Evolutionary conservation across 495 filamentous ascomycete genomes (phyloP).

Genomic region (Neurospora sp.): DNA sequence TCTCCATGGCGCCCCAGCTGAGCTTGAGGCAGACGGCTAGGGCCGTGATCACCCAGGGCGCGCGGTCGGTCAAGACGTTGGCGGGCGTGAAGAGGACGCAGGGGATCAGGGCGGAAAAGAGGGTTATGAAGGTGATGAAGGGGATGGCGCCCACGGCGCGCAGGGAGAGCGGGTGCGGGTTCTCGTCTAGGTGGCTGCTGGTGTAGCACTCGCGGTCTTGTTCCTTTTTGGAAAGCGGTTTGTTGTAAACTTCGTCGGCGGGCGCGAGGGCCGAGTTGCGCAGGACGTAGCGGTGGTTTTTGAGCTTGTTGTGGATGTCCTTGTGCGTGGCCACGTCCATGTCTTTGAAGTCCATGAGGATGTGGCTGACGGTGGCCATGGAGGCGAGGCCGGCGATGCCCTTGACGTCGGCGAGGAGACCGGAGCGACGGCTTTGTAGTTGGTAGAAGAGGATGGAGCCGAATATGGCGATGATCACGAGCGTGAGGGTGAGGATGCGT

Average conservation of each 20-base stretch:
- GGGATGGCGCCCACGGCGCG: slow-evolving; percentile 47
- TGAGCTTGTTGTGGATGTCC: slow-evolving; percentile 55
- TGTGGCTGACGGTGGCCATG: slow-evolving; percentile 62
- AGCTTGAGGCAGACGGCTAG: slow-evolving; percentile 57
- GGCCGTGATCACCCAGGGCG: slow-evolving; percentile 54
- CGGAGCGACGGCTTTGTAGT: slow-evolving; percentile 48
- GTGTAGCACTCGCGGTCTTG: slow-evolving; percentile 24
- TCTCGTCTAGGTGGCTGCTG: slow-evolving; percentile 33
- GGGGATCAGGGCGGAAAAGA: slow-evolving; percentile 44
- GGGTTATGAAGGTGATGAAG: slow-evolving; percentile 37
- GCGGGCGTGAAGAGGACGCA: slow-evolving; percentile 47
- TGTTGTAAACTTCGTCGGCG: slow-evolving; percentile 23
- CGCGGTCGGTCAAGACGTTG: slow-evolving; percentile 44
- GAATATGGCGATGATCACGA: slow-evolving; percentile 45
- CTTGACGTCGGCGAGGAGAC: slow-evolving; percentile 56
- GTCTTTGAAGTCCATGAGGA: slow-evolving; percentile 64
- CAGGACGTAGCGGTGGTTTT: slow-evolving; percentile 53
- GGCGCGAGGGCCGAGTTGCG: slow-evolving; percentile 56
- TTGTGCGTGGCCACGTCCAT: slow-evolving; percentile 55
- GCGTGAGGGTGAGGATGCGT: slow-evolving; percentile 41
- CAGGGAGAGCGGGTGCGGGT: slow-evolving; percentile 62
- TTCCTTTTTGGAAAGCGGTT: slow-evolving; percentile 17
- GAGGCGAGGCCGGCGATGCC: slow-evolving; percentile 66
- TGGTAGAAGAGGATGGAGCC: slow-evolving; percentile 48
- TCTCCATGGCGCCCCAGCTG: slow-evolving; percentile 59